These are phyloP conservation scores for Talaromyces sp. DNA, from an alignment of 2,329 filamentous ascomycete genomes.

Conservation along the genomic window DNA sequence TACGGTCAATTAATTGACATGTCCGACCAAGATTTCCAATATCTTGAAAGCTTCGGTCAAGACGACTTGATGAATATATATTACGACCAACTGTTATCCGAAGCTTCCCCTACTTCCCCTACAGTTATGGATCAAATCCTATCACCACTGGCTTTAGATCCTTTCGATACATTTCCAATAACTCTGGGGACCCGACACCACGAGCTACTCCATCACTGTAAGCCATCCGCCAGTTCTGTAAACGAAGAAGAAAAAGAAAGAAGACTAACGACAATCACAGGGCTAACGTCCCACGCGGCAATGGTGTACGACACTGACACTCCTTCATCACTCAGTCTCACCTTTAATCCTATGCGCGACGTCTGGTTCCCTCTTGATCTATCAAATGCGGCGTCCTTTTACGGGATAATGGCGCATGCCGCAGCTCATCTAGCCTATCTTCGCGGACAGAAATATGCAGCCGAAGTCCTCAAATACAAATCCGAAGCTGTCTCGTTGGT, in stretches of 20 bases:
- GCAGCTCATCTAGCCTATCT: conserved; percentile 13
- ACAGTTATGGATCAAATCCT: background rate
- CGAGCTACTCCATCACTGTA: conserved; percentile 14
- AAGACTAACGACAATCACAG: background rate
- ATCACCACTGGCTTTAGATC: conserved; percentile 6
- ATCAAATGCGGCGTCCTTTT: conserved; percentile 15
- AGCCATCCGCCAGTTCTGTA: background rate
- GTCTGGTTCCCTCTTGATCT: conserved; percentile 15
- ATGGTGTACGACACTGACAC: conserved; percentile 13
- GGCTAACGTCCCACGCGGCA: conserved; percentile 10
- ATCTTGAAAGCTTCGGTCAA: background rate
- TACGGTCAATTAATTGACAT: background rate
- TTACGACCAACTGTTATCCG: background rate
- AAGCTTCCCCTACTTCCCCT: background rate
- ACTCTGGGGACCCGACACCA: conserved; percentile 8
- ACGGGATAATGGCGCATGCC: conserved; percentile 13
- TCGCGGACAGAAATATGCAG: conserved; percentile 2
- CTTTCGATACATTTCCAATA: conserved; percentile 13
- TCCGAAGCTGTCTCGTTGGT: conserved; percentile 12
- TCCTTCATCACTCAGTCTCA: background rate
- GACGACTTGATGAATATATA: background rate
- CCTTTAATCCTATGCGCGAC: conserved; percentile 14
- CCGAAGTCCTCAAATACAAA: conserved; percentile 12
- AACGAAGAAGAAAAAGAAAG: background rate
- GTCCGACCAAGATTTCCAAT: background rate